phyloP scores from a whole-genome alignment of 2,329 filamentous ascomycete genomes.

The Phyllosticta capitalensis region DNA sequence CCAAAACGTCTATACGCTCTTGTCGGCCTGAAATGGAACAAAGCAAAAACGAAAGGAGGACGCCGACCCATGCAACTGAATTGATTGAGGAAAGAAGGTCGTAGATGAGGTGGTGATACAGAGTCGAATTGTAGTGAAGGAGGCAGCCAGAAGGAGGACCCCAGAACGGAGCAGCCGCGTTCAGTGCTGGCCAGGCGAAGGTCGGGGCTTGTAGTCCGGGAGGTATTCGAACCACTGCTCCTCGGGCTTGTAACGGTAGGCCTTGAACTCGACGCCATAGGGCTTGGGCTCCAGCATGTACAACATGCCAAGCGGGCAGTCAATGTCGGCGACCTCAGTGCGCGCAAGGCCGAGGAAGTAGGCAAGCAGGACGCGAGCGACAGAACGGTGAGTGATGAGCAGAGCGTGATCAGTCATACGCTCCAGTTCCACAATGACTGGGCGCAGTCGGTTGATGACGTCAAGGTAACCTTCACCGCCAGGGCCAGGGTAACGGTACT shows the following conservation, averaged over 20 bases:
- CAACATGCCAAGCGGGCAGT: conserved; percentile 85
- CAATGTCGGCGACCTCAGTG: conserved; percentile 86
- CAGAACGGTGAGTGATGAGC: conserved; percentile 84
- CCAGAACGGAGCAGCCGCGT: neutral
- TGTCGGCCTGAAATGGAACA: neutral
- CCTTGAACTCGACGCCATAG: conserved; percentile 94
- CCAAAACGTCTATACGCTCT: neutral
- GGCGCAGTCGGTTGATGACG: conserved; percentile 87
- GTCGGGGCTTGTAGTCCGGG: conserved; percentile 63
- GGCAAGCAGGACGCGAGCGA: conserved; percentile 84
- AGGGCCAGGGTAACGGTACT: conserved; percentile 92
- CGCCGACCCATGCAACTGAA: neutral
- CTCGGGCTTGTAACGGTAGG: conserved; percentile 77
- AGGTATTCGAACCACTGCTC: conserved; percentile 75
- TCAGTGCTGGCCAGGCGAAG: neutral
- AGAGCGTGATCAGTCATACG: conserved; percentile 93
- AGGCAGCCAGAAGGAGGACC: neutral
- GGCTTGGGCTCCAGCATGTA: conserved; percentile 96
- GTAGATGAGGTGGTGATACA: neutral
- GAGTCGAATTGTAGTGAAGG: neutral
- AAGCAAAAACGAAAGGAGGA: neutral
- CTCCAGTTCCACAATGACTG: conserved; percentile 95
- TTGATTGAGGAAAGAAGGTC: neutral
- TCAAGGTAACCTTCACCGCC: conserved; percentile 95
- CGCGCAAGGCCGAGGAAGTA: conserved; percentile 92